Evolutionary conservation across 805 yeast genomes (phyloP).

Genomic region (Suhomyces kilbournensis): DNA sequence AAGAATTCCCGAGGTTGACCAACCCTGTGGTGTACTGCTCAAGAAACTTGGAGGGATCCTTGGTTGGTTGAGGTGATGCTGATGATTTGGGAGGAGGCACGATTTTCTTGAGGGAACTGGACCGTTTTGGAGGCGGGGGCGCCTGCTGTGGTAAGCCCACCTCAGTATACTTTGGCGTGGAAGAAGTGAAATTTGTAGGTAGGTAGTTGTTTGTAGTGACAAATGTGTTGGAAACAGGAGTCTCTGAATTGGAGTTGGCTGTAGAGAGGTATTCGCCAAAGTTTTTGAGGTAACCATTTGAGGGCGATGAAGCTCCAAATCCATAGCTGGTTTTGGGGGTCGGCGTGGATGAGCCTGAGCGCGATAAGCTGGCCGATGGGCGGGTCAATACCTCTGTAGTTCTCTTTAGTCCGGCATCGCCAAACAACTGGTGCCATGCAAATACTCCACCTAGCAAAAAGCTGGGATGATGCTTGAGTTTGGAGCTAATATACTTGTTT

Average conservation of each 20-base stretch:
- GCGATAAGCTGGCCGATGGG: slow-evolving; percentile 19
- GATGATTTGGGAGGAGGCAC: neutral
- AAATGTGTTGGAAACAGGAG: slow-evolving; percentile 19
- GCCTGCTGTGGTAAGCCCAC: neutral
- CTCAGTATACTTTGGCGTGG: neutral
- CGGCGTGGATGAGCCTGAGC: slow-evolving; percentile 7
- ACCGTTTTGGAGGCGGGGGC: neutral
- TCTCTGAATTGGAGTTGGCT: slow-evolving; percentile 18
- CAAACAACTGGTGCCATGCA: slow-evolving; percentile 31
- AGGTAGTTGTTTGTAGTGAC: neutral
- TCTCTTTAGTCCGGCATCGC: slow-evolving; percentile 22
- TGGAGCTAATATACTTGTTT: slow-evolving; percentile 33
- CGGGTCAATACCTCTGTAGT: slow-evolving; percentile 12
- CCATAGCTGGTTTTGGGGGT: neutral
- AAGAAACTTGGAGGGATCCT: slow-evolving; percentile 2
- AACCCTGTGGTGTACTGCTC: slow-evolving; percentile 62
- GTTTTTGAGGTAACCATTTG: slow-evolving; percentile 23
- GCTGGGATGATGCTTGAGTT: slow-evolving; percentile 29
- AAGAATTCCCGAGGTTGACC: slow-evolving; percentile 81
- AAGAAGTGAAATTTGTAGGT: slow-evolving; percentile 1
- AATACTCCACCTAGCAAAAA: slow-evolving; percentile 37
- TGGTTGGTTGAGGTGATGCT: neutral
- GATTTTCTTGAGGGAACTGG: slow-evolving; percentile 1
- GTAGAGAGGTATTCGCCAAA: slow-evolving; percentile 27
- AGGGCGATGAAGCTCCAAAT: neutral